Evolutionary conservation across 805 yeast species (phyloP), one percentile per base, ranked within the genome.

Genomic region (Zygosaccharomyces bailii): DNA sequence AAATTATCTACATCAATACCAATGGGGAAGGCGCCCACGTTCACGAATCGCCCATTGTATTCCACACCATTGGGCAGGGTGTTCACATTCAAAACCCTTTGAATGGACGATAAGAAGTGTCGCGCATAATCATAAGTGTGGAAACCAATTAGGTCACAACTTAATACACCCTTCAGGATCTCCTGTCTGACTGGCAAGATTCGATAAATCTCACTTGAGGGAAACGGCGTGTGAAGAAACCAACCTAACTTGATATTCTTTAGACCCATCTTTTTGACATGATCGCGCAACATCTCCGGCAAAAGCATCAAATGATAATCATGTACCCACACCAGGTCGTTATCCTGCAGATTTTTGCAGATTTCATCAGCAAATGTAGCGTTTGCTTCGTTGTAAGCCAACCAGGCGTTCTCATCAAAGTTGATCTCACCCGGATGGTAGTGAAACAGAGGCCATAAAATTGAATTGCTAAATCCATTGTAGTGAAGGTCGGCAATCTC

Each of bases 401-500:
- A 90, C 99, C 99, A 93, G 1, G 97, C 96, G 50, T 79, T 80
- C 63, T 93, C 99, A 66, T 93, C 99, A 60, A 93, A 93, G 63
- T 87, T 90, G 85, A 95, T 93, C 66, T 95, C 99, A 49, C 98
- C 99, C 0, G 99, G 99, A 62, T 93, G 99, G 67, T 93, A 93
- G 65, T 93, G 99, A 72, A 93, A 93, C 49, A 95, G 69, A 1
- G 99, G 99, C 99, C 99, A 93, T 52, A 93, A 70, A 51, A 93
- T 93, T 11, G 95, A 85, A 67, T 93, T 93, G 51, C 88, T 79
- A 67, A 95, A 93, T 23, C 98, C 99, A 63, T 95, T 93, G 69
- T 93, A 93, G 68, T 93, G 98, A 53, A 93, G 73, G 59, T 93
- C 98, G 1, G 98, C 97, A 51, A 93, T 75, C 50, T 85, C 87